Evolutionary conservation across 1,284 basidiomycete species (phyloP), one percentile per base, ranked within the genome.

Genomic region (Pascua guehoae): DNA sequence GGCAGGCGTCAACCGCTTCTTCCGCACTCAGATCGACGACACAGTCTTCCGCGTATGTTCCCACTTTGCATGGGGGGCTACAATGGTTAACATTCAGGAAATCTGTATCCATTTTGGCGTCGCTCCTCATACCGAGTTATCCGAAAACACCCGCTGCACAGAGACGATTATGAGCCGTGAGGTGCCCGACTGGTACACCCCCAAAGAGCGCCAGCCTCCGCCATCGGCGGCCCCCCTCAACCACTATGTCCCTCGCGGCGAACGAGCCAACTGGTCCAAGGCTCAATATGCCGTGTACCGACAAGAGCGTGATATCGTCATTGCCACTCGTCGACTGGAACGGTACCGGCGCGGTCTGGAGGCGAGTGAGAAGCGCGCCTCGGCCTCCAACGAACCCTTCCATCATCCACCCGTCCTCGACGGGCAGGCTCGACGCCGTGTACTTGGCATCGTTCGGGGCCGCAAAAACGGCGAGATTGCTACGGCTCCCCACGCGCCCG

Each of bases 251-350:
- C 68, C 67, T 12, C 53, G 49, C 32, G 66, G 63, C 9, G 42
- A 49, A 12, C 55, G 66, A 5, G 5, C 42, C 10, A 14, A 47
- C 7, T 67, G 67, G 66, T 56, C 66, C 0, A 41, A 62, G n/a
- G 54, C 56, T 8, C 63, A 68, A 17, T 67, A 67, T 42, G 57
- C 47, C 15, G 53, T 65, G 2, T 66, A 65, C 47, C 63, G 61
- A 37, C 55, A 61, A 41, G 65, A 61, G 17, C 49, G 65, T 10
- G 49, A 49, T 18, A 41, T 44, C 16, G 53, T 44, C 15, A 47
- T 54, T 15, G 47, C 47, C 7, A 49, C 41, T 2, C 47, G 40
- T 4, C 47, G 53, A 4, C 46, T 54, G 5, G 37, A 37, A 14
- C 53, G 53, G 3, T 54, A 54, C 37, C 41, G 32, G 16, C 40